These are phyloP conservation scores for Pascua guehoae DNA, from an alignment of 1,284 basidiomycete species.

Conservation along the genomic window DNA sequence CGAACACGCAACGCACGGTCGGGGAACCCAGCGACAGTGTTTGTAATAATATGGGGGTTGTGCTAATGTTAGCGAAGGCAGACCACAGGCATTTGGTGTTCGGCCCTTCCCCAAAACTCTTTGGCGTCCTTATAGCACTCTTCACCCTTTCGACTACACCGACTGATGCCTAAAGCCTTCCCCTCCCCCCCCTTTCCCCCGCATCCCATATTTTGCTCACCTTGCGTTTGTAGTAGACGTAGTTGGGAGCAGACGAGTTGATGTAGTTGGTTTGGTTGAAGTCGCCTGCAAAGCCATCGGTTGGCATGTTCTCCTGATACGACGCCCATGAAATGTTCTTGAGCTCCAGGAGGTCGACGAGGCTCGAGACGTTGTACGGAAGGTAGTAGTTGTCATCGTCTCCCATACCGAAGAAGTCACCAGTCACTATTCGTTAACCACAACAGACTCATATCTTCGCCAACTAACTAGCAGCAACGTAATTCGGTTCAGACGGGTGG, in stretches of 20 bases:
- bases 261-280: slow-evolving; percentile 54
- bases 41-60: slow-evolving; percentile 59
- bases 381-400: slow-evolving; percentile 51
- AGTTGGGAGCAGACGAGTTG: slow-evolving; percentile 42
- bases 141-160: too few relatives aligned
- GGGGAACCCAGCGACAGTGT: slow-evolving; percentile 53
- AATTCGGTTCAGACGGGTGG: slow-evolving; percentile 46
- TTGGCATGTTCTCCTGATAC: slow-evolving; percentile 60
- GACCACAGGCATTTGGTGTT: too few relatives aligned
- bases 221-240: slow-evolving; percentile 54
- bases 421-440: slow-evolving; percentile 45
- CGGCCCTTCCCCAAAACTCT: too few relatives aligned
- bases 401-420: slow-evolving; percentile 59
- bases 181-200: too few relatives aligned
- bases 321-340: slow-evolving; percentile 55
- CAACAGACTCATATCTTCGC: not conserved
- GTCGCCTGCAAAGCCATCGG: slow-evolving; percentile 54
- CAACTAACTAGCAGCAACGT: slow-evolving; percentile 12
- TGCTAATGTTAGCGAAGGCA: slow-evolving; percentile 36
- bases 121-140: too few relatives aligned
- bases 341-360: slow-evolving; percentile 62
- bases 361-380: slow-evolving; percentile 54
- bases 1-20: slow-evolving; percentile 56
- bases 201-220: too few relatives aligned
- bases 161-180: too few relatives aligned